Conservation (phyloP, 169 alveolate genomes). For the Fabrea salina region DNA sequence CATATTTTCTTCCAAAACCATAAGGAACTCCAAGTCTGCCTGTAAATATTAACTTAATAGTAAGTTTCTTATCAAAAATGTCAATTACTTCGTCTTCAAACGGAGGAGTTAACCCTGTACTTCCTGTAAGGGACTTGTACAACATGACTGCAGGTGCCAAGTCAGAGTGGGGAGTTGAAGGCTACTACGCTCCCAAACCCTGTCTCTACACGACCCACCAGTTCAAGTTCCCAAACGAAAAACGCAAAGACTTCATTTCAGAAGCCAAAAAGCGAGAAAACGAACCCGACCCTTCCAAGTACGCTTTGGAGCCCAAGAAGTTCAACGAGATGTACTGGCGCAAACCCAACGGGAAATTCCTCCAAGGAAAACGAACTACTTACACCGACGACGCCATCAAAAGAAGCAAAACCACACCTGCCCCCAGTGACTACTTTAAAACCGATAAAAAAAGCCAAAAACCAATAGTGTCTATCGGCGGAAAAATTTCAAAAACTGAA, state of each 20-base stretch:
- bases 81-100: too few relatives aligned
- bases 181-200: conserved; percentile 7
- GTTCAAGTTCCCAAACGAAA: conserved; percentile 22
- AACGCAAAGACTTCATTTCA: background rate
- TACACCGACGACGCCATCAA: background rate
- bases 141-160: background rate
- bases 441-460: background rate
- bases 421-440: conserved; percentile 10
- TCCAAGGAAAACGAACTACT: background rate
- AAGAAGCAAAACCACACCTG: background rate
- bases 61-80: too few relatives aligned
- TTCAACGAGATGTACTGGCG: background rate
- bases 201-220: background rate
- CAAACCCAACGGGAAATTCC: conserved; percentile 26
- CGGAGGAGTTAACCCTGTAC: too few relatives aligned
- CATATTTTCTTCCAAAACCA: too few relatives aligned
- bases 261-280: background rate
- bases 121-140: background rate
- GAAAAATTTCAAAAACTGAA: background rate
- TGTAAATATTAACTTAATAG: too few relatives aligned
- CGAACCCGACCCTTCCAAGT: conserved; percentile 34
- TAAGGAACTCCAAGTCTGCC: too few relatives aligned
- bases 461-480: background rate
- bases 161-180: conserved; percentile 10
- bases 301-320: background rate